Evolutionary conservation across 148 eudicot genomes (phyloP).

Genomic region (Fagopyrum tataricum): DNA sequence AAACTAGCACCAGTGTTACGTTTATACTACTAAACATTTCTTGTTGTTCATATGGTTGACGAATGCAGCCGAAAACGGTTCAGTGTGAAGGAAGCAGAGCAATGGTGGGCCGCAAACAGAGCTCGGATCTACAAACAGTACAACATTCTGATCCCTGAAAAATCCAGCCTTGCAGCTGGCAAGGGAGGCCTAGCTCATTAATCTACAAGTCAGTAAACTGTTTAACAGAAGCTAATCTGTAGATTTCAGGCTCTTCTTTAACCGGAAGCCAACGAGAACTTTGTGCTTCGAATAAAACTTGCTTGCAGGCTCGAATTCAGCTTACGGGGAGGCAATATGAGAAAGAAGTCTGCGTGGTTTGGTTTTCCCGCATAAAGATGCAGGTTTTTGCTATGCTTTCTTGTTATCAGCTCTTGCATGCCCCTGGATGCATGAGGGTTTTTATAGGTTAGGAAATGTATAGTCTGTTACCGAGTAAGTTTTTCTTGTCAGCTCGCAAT

Average conservation of each 20-base stretch:
- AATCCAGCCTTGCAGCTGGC: constrained; percentile 21
- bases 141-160: constrained; percentile 30
- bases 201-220: neutral
- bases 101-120: constrained; percentile 39
- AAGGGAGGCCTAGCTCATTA: constrained; percentile 33
- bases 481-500: neutral
- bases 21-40: too few relatives aligned
- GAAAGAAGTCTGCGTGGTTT: neutral
- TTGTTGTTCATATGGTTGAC: neutral
- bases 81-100: constrained; percentile 40
- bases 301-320: too few relatives aligned
- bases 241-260: neutral
- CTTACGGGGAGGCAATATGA: neutral
- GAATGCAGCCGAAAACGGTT: constrained; percentile 36
- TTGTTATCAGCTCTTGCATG: neutral
- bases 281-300: neutral
- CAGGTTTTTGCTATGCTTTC: neutral
- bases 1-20: too few relatives aligned
- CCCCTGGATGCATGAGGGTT: neutral
- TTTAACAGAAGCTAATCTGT: neutral
- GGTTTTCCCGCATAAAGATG: neutral
- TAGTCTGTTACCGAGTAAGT: constrained; percentile 8
- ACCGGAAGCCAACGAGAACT: neutral
- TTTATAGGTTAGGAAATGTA: neutral
- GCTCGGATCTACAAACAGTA: constrained; percentile 33